Evolutionary conservation across 306 rosid genomes (phyloP).

Genomic region (Corylus avellana): DNA sequence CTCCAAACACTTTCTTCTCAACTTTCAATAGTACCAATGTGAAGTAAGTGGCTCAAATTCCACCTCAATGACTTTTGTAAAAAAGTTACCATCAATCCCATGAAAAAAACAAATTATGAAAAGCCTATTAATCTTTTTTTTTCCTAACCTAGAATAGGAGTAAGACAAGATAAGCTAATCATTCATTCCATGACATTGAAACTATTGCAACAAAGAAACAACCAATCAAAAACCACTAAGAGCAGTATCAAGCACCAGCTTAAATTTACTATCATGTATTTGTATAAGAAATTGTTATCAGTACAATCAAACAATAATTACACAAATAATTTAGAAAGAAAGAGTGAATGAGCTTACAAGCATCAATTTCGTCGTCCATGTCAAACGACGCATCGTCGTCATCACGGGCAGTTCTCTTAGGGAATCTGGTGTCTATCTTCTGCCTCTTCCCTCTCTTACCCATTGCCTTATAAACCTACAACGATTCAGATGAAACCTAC

Average conservation of each 20-base stretch:
- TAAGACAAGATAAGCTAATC: not conserved
- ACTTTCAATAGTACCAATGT: not conserved
- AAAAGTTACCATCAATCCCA: not conserved
- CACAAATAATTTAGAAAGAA: not conserved
- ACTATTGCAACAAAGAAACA: not conserved
- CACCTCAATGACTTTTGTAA: not conserved
- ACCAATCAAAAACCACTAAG: not conserved
- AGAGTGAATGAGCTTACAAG: conserved; percentile 48
- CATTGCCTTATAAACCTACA: conserved; percentile 34
- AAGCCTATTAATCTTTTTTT: not conserved
- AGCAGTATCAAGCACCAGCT: not conserved
- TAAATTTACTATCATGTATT: not conserved
- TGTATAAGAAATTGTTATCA: not conserved
- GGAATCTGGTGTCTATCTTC: conserved; percentile 33
- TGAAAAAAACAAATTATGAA: not conserved
- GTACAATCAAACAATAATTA: not conserved
- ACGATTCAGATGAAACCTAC: not conserved
- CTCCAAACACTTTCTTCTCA: not conserved
- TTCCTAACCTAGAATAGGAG: not conserved
- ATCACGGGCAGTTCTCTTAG: conserved; percentile 31
- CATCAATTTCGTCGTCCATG: conserved; percentile 89
- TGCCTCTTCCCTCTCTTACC: conserved; percentile 59
- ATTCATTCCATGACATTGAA: not conserved
- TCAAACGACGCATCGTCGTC: conserved; percentile 35
- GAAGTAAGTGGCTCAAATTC: not conserved